Evolutionary conservation across 345 rosid species (phyloP).

Genomic region (Eucalyptus erythrocorys): DNA sequence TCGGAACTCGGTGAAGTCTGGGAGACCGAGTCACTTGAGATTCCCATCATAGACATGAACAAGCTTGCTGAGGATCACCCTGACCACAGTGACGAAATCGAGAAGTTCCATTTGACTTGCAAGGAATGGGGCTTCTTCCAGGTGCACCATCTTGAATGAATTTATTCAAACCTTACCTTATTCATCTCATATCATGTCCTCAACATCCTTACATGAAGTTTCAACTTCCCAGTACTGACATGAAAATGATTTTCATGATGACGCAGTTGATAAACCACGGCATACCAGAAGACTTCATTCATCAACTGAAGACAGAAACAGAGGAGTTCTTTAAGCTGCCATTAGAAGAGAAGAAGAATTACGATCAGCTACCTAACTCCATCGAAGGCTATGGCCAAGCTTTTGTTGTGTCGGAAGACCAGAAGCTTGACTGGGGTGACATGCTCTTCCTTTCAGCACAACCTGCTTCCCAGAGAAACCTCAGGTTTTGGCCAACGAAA

Average conservation of each 20-base stretch:
- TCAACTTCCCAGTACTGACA: background rate
- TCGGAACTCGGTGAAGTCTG: background rate
- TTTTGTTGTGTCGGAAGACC: slow-evolving; percentile 29
- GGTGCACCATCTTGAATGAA: slow-evolving; percentile 9
- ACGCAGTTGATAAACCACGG: slow-evolving; percentile 32
- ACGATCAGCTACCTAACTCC: slow-evolving; percentile 14
- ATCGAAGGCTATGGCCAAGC: slow-evolving; percentile 52
- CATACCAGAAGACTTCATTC: slow-evolving; percentile 6
- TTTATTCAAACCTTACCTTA: background rate
- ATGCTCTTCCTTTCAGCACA: slow-evolving; percentile 23
- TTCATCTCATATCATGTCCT: background rate
- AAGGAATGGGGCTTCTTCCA: slow-evolving; percentile 54
- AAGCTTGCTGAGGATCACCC: slow-evolving; percentile 1
- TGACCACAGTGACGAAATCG: slow-evolving; percentile 8
- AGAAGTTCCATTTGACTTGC: slow-evolving; percentile 40
- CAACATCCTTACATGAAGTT: background rate
- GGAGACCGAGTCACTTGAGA: background rate
- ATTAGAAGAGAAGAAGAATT: slow-evolving; percentile 21
- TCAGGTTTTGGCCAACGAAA: slow-evolving; percentile 17
- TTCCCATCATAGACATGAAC: slow-evolving; percentile 29
- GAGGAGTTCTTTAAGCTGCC: slow-evolving; percentile 27
- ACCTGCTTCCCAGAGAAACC: slow-evolving; percentile 8
- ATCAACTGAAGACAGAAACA: slow-evolving; percentile 21
- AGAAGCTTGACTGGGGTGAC: slow-evolving; percentile 49
- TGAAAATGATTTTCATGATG: background rate